Conservation (phyloP, 768 basidiomycete species). For the Rhizopogon vinicolor region DNA sequence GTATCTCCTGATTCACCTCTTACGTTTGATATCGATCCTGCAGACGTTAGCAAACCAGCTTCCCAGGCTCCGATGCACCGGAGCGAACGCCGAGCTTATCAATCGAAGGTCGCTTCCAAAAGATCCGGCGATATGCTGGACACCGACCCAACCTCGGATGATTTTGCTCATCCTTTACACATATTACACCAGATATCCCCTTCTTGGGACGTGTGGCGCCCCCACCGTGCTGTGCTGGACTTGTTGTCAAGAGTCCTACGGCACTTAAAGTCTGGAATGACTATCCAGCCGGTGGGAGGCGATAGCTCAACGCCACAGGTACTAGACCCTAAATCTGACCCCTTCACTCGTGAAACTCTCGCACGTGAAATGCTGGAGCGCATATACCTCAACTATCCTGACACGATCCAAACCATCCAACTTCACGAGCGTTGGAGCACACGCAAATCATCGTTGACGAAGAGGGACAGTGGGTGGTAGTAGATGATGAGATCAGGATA, state of each 20-base stretch:
- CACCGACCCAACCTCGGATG: slow-evolving; percentile 23
- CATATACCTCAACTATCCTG: slow-evolving; percentile 49
- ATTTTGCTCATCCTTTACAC: slow-evolving; percentile 56
- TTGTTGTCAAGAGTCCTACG: slow-evolving; percentile 42
- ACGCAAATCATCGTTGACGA: slow-evolving; percentile 14
- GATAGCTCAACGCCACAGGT: slow-evolving; percentile 15
- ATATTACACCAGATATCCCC: slow-evolving; percentile 62
- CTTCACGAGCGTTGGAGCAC: slow-evolving; percentile 30
- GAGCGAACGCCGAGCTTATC: slow-evolving; percentile 19
- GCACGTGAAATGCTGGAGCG: slow-evolving; percentile 39
- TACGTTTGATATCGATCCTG: slow-evolving; percentile 26
- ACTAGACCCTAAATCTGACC: slow-evolving; percentile 12
- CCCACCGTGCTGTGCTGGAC: slow-evolving; percentile 47
- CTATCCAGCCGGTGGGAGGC: slow-evolving; percentile 38
- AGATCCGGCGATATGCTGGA: slow-evolving; percentile 10
- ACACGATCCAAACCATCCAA: slow-evolving; percentile 30
- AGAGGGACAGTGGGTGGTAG: slow-evolving; percentile 13
- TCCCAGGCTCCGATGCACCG: slow-evolving; percentile 27
- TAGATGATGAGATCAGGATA: slow-evolving; percentile 7
- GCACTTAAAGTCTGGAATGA: slow-evolving; percentile 46
- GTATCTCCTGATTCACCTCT: slow-evolving; percentile 36
- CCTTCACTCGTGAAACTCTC: slow-evolving; percentile 18
- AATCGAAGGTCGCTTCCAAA: slow-evolving; percentile 14
- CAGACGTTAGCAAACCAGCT: slow-evolving; percentile 19
- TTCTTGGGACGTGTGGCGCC: slow-evolving; percentile 60